Conservation (phyloP, 148 eudicot species). For the Vaccinium corymbosum region DNA sequence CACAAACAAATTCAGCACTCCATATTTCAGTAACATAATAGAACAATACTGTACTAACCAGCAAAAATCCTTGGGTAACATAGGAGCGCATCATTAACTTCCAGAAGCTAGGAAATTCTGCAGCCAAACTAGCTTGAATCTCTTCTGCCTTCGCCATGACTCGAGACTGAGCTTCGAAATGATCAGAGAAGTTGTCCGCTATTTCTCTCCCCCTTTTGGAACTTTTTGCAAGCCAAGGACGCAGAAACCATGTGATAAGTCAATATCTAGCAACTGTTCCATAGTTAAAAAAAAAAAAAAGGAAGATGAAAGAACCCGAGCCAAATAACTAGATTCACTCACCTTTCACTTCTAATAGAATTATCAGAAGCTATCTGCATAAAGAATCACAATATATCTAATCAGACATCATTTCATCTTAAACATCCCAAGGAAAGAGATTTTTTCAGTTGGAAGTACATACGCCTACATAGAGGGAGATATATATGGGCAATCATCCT, state of each 20-base stretch:
- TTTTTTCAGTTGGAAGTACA: too few relatives aligned
- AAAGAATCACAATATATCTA: background rate
- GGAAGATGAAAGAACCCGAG: background rate
- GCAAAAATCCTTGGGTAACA: background rate
- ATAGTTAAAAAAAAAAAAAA: background rate
- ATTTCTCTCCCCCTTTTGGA: background rate
- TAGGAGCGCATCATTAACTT: background rate
- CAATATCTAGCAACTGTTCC: background rate
- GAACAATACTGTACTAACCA: background rate
- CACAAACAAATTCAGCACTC: background rate
- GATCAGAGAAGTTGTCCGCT: background rate
- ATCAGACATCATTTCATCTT: background rate
- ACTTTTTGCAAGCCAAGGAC: background rate
- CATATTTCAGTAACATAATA: background rate
- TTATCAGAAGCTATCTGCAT: slow-evolving; percentile 8
- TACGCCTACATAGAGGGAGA: too few relatives aligned
- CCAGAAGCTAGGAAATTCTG: slow-evolving; percentile 2
- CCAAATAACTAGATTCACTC: background rate
- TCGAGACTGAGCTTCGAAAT: background rate
- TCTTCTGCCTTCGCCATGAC: background rate
- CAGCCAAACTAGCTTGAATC: background rate
- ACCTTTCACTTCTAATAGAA: background rate
- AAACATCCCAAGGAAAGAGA: too few relatives aligned
- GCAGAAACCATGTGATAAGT: background rate
- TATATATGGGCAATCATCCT: too few relatives aligned